These are phyloP conservation scores for Trichosporon faecale DNA, from an alignment of 1,284 basidiomycete genomes.

Conservation along the genomic window DNA sequence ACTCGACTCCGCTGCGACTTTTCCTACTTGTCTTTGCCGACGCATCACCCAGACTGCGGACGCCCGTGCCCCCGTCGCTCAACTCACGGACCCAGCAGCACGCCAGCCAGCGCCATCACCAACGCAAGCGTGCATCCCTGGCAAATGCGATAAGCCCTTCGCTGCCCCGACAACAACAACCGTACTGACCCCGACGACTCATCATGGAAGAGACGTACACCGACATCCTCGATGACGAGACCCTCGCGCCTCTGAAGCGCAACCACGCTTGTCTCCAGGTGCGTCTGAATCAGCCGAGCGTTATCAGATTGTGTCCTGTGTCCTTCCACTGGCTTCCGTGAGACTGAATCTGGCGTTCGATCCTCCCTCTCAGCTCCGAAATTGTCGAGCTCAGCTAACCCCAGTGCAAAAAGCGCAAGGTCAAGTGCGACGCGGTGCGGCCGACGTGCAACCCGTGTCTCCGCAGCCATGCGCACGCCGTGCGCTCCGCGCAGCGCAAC, in stretches of 20 bases:
- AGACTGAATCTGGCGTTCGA: not conserved
- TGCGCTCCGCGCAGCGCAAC: slow-evolving; percentile 43
- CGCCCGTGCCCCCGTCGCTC: not conserved
- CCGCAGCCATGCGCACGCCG: slow-evolving; percentile 46
- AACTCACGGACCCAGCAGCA: not conserved
- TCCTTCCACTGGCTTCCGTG: not conserved
- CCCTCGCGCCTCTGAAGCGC: slow-evolving; percentile 45
- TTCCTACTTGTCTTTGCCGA: not conserved
- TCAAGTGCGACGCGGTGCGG: slow-evolving; percentile 45
- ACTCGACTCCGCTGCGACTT: not conserved
- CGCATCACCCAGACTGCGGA: not conserved
- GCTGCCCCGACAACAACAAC: not conserved
- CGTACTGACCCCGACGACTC: not conserved
- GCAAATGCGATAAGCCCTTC: not conserved
- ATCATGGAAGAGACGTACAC: slow-evolving; percentile 28
- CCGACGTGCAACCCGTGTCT: slow-evolving; percentile 47
- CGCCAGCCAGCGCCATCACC: not conserved
- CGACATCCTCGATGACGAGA: slow-evolving; percentile 42
- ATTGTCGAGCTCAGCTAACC: not conserved
- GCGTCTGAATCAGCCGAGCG: not conserved
- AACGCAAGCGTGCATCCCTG: not conserved
- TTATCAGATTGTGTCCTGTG: not conserved
- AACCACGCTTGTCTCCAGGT: slow-evolving; percentile 46
- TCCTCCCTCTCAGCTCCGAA: not conserved
- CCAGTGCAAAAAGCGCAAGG: slow-evolving; percentile 49